A percentile compares a stretch with the other conserved stretches of the same genome.
Conservation (phyloP, 768 basidiomycete genomes). For the Pleurotus citrinopileatus region DNA sequence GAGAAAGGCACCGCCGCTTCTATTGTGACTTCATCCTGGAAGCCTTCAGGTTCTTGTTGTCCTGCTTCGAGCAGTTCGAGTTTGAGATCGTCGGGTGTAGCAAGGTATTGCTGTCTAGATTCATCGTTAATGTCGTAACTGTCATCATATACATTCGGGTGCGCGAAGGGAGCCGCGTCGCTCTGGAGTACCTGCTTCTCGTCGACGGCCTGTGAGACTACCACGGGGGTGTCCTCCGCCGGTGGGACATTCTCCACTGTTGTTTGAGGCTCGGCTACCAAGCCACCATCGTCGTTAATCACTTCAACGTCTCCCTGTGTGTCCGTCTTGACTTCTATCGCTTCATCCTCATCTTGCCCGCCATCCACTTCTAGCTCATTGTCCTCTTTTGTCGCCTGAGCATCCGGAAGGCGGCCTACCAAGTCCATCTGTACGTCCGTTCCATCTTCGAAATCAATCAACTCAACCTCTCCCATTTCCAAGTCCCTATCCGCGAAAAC, state of each 20-base stretch:
- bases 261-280: background rate
- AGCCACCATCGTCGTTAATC: background rate
- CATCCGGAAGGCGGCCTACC: background rate
- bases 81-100: slow-evolving; percentile 1
- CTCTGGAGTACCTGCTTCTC: background rate
- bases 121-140: slow-evolving; percentile 13
- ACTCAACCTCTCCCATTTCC: background rate
- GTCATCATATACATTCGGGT: background rate
- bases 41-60: background rate
- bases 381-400: background rate
- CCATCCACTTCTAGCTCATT: background rate
- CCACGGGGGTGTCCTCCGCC: background rate
- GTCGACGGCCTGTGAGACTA: background rate
- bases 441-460: slow-evolving; percentile 6
- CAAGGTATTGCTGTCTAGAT: background rate
- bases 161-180: slow-evolving; percentile 1
- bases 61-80: background rate
- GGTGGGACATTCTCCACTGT: background rate
- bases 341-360: too few species aligned
- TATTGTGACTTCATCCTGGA: background rate
- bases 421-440: background rate
- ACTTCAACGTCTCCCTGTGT: background rate
- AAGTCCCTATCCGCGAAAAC: background rate
- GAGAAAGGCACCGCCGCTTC: too few species aligned
- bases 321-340: too few species aligned